Base-by-base conservation (phyloP, 768 basidiomycete genomes). In the Trametes maxima region DNA sequence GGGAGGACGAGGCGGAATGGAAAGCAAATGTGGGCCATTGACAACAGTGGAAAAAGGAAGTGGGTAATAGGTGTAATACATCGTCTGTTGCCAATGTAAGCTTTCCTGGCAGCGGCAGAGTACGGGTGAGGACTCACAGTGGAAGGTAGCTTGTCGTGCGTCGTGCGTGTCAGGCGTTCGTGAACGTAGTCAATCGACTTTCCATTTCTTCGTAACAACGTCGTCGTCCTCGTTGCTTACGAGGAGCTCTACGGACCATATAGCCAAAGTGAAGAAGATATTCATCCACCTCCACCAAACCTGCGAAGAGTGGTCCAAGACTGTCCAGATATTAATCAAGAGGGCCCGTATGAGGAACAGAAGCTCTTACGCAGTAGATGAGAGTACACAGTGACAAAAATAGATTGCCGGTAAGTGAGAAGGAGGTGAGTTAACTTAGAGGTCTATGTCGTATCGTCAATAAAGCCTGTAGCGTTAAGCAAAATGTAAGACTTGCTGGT, bases 251-350 rank as follows among this genome's bases (percentile, higher is more conserved):
- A 94, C 77, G 12, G 88, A 85, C 92, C 93, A 94, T 43, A 93
- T 82, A 24, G 87, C 78, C 28, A 94, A 80, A 4, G 90, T 93
- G 74, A 94, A 89, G 77, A 93, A 91, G 36, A 94, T 87, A 69
- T 92, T 91, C 79, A 88, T 87, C 92, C 92, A 94, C 63, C 92
- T 83, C 89, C 92, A 94, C 92, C 92, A 94, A 50, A 93, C 85
- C 70, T 94, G 92, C n/a, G 90, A 91, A 19, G 92, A 89, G 69
- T 91, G 89, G 68, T 94, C 92, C 54, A 94, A 78, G 46, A 94
- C 92, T 67, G 46, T 13, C 19, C 19, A 3, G 17, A 1, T n/a
- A 24, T 25, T 46, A 56, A 43, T 62, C 24, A 35, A 13, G 19
- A 5, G 25, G 5, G 25, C 12, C 37, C 46, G 2, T n/a, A 10